Conservation (phyloP, 139 green algal species). For the Chlamydomonas urium region DNA sequence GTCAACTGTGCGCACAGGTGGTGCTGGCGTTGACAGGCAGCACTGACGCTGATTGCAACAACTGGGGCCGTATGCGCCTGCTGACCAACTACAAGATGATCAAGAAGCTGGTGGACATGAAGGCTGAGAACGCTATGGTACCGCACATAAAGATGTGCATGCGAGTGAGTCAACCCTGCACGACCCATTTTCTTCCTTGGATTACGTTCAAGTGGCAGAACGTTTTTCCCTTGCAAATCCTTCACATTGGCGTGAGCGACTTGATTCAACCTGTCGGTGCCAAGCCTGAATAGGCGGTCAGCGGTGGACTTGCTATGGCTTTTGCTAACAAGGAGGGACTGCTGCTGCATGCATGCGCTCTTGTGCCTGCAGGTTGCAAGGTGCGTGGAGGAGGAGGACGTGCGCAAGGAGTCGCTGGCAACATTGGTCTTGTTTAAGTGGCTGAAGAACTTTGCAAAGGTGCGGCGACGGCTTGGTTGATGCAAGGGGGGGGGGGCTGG, state of each 20-base stretch:
- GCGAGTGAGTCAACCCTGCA: too few species aligned
- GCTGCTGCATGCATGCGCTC: conserved; percentile 1
- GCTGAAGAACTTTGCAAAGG: conserved; percentile 18
- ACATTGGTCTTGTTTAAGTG: conserved; percentile 36
- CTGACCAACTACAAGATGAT: conserved; percentile 35
- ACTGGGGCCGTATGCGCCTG: conserved; percentile 38
- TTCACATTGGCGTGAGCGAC: too few species aligned
- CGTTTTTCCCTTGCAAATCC: too few species aligned
- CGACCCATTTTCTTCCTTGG: too few species aligned
- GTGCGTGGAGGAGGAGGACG: conserved; percentile 31
- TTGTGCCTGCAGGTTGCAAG: conserved; percentile 3
- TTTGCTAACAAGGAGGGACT: too few species aligned
- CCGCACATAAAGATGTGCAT: too few species aligned
- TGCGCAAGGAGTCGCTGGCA: conserved; percentile 38
- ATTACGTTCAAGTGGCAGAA: too few species aligned
- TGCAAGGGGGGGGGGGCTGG: too few species aligned
- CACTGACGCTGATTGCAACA: conserved; percentile 27
- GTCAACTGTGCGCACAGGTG: conserved; percentile 12
- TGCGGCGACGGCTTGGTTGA: too few species aligned
- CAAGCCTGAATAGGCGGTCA: too few species aligned
- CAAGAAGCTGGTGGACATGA: conserved; percentile 17
- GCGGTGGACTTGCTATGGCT: too few species aligned
- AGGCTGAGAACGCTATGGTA: not conserved
- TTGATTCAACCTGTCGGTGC: too few species aligned
- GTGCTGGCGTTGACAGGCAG: conserved; percentile 27